Evolutionary conservation across 345 rosid species (phyloP).

Genomic region (Brassica rapa): DNA sequence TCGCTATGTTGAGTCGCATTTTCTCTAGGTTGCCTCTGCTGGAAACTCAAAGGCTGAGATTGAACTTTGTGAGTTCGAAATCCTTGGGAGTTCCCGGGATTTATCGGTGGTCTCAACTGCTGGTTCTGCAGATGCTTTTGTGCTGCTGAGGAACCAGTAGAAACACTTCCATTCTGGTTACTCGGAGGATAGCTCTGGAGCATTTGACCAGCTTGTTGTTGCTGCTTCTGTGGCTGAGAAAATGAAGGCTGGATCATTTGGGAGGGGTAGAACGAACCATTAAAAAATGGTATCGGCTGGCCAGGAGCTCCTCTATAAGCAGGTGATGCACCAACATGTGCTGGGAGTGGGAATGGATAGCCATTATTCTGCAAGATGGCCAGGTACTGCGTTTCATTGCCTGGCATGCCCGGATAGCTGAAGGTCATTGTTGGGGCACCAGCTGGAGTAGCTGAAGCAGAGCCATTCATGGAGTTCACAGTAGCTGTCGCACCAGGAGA

Average conservation of each 20-base stretch:
- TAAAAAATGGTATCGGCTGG: conserved; percentile 77
- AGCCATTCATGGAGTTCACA: conserved; percentile 52
- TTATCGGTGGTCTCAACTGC: conserved; percentile 55
- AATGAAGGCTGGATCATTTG: conserved; percentile 81
- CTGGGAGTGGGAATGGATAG: conserved; percentile 79
- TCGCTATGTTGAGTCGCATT: conserved; percentile 65
- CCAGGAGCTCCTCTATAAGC: conserved; percentile 70
- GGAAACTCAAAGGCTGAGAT: conserved; percentile 57
- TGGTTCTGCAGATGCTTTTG: conserved; percentile 83
- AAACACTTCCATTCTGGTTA: conserved; percentile 60
- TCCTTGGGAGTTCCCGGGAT: conserved; percentile 57
- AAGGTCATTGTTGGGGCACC: conserved; percentile 78
- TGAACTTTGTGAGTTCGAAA: conserved; percentile 61
- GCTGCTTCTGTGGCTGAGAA: conserved; percentile 62
- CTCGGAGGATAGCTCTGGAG: conserved; percentile 57
- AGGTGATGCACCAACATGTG: conserved; percentile 79
- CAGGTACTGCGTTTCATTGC: conserved; percentile 84
- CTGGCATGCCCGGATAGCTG: conserved; percentile 73
- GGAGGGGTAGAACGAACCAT: conserved; percentile 82
- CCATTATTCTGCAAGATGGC: conserved; percentile 85
- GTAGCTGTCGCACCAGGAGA: conserved; percentile 47
- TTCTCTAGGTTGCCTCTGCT: conserved; percentile 64
- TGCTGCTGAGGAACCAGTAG: conserved; percentile 69
- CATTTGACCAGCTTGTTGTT: conserved; percentile 59
- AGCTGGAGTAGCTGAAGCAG: conserved; percentile 58